These are phyloP conservation scores for Mycocentrospora acerina DNA, from an alignment of 2,329 filamentous ascomycete genomes.

Conservation along the genomic window DNA sequence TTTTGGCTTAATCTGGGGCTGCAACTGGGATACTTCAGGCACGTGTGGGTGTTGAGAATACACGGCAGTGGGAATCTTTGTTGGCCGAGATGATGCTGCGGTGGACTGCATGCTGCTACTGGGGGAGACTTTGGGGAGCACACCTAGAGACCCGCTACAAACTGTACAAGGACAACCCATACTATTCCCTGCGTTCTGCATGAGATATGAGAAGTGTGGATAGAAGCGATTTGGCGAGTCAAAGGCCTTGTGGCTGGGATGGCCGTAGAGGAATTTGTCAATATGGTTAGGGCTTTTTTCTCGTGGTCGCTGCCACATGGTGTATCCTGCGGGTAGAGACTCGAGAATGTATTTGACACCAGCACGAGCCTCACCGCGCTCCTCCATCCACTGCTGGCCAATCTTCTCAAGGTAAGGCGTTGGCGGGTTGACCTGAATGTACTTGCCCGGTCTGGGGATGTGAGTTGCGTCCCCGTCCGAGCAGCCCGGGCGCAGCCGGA, in stretches of 20 bases:
- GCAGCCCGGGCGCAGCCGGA: conserved; percentile 23
- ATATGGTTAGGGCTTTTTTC: conserved; percentile 41
- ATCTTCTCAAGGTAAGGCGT: conserved; percentile 51
- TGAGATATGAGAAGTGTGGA: conserved; percentile 59
- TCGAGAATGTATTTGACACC: conserved; percentile 54
- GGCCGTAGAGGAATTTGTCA: conserved; percentile 61
- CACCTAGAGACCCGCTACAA: conserved; percentile 40
- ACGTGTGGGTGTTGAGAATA: neutral
- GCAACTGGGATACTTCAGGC: neutral
- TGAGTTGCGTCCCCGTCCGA: conserved; percentile 42
- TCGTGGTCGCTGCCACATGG: conserved; percentile 53
- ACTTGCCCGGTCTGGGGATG: conserved; percentile 18
- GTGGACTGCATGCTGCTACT: conserved; percentile 8
- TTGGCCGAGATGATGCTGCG: conserved; percentile 2
- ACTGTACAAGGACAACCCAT: conserved; percentile 53
- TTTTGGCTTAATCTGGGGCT: conserved; percentile 10
- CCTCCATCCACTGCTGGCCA: conserved; percentile 51
- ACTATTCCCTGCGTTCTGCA: conserved; percentile 48
- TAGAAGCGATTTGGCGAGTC: conserved; percentile 58
- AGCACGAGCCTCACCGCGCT: conserved; percentile 38
- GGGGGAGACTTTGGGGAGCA: conserved; percentile 15
- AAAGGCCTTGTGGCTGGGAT: conserved; percentile 53
- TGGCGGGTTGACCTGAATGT: conserved; percentile 43
- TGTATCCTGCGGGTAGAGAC: conserved; percentile 57
- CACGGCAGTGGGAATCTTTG: neutral